Percentiles rank a stretch among this genome's conserved stretches.
These are phyloP conservation scores for Pseudonitzschia multiseries DNA, from an alignment of 108 stramenopile genomes.

Conservation along the genomic window DNA sequence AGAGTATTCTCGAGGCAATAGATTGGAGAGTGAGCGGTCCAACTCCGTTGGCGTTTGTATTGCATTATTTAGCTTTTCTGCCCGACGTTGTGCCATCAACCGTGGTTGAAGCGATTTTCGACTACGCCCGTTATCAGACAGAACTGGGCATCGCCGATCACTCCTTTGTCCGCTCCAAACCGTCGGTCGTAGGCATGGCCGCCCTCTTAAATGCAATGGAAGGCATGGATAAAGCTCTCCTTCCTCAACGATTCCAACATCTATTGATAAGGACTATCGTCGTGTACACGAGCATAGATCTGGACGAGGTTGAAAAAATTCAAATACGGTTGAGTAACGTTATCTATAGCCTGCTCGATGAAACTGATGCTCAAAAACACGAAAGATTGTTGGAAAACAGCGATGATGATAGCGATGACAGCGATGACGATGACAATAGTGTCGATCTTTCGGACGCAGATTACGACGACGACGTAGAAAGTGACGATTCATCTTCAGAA, in stretches of 20 bases:
- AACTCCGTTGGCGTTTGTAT: conserved; percentile 51
- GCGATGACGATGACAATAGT: conserved; percentile 17
- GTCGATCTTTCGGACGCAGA: conserved; percentile 14
- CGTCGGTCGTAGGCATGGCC: conserved; percentile 58
- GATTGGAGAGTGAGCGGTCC: conserved; percentile 71
- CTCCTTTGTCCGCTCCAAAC: conserved; percentile 43
- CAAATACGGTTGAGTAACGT: conserved; percentile 40
- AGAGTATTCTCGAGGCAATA: conserved; percentile 63
- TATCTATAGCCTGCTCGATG: conserved; percentile 32
- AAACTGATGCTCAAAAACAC: conserved; percentile 24
- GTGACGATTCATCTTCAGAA: conserved; percentile 8
- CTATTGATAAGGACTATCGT: conserved; percentile 42
- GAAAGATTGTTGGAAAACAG: conserved; percentile 25
- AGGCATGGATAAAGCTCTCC: conserved; percentile 43
- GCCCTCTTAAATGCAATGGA: conserved; percentile 68
- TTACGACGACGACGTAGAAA: conserved; percentile 7
- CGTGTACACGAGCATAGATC: conserved; percentile 31
- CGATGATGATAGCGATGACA: no score
- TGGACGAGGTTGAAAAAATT: conserved; percentile 42
- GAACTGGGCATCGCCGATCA: conserved; percentile 67
- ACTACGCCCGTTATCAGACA: conserved; percentile 67
- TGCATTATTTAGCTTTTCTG: conserved; percentile 42
- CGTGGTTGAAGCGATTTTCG: conserved; percentile 48
- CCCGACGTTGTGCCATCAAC: conserved; percentile 35
- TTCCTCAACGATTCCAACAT: conserved; percentile 35